A percentile compares a stretch with the other conserved stretches of the same genome.
phyloP scores from a whole-genome alignment of 495 filamentous ascomycete species.

The Cetradonia linearis region DNA sequence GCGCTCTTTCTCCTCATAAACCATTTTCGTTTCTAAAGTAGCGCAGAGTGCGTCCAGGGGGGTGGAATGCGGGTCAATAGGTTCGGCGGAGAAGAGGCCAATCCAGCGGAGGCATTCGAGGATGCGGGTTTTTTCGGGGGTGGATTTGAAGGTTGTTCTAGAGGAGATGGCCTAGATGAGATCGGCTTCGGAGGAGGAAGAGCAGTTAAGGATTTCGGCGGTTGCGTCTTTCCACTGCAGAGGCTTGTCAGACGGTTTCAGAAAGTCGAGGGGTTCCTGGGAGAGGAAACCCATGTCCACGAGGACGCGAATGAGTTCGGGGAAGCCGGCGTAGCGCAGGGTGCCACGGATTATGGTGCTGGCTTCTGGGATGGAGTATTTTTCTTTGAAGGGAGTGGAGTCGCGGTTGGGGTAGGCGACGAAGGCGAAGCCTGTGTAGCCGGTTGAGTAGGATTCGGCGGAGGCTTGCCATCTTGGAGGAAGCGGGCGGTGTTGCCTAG shows the following conservation, averaged over 20 bases:
- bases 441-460: constrained; percentile 72
- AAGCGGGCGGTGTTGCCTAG: constrained; percentile 76
- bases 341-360: constrained; percentile 54
- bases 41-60: constrained; percentile 85
- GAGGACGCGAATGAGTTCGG: constrained; percentile 75
- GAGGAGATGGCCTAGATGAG: constrained; percentile 61
- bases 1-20: constrained; percentile 72
- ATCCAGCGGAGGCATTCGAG: constrained; percentile 74
- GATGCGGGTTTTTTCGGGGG: constrained; percentile 66
- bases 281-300: constrained; percentile 77
- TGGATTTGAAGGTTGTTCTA: constrained; percentile 60
- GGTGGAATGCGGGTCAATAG: constrained; percentile 64
- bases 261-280: constrained; percentile 49
- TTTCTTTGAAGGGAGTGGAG: constrained; percentile 73
- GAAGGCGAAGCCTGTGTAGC: constrained; percentile 81
- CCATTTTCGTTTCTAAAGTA: constrained; percentile 84
- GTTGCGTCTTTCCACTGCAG: constrained; percentile 75
- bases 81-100: constrained; percentile 71
- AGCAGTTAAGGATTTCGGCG: constrained; percentile 57
- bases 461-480: constrained; percentile 68
- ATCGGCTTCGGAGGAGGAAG: constrained; percentile 44
- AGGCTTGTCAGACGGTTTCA: constrained; percentile 39
- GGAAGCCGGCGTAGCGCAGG: constrained; percentile 77
- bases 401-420: constrained; percentile 93
- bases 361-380: constrained; percentile 50